Conservation (phyloP, 2,329 filamentous ascomycete genomes). For the Colletotrichum ledebouriae region DNA sequence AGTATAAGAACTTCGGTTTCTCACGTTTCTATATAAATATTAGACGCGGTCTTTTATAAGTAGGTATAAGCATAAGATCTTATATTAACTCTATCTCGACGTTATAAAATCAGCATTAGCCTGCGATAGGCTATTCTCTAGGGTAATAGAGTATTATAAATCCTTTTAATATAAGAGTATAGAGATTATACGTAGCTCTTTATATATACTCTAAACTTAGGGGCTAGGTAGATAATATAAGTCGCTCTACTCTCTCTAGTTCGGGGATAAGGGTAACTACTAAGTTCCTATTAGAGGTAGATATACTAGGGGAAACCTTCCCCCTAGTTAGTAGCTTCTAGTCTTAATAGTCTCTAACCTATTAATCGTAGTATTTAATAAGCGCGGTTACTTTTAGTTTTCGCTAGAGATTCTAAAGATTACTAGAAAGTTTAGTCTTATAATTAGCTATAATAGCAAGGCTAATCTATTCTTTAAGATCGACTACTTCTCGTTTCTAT, state of each 20-base stretch:
- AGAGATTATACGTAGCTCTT: not conserved
- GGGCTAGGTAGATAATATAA: not conserved
- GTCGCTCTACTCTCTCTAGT: not conserved
- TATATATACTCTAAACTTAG: not conserved
- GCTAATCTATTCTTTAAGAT: not conserved
- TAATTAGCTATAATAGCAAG: not conserved
- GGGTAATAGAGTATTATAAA: conserved; percentile 1
- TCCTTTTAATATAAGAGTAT: not conserved
- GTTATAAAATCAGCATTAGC: not conserved
- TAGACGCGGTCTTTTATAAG: not conserved
- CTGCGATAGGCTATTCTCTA: not conserved
- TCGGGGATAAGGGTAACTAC: not conserved
- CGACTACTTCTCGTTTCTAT: not conserved
- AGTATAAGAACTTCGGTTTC: not conserved
- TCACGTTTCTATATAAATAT: not conserved
- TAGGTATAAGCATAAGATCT: not conserved
- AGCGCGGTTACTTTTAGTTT: not conserved
- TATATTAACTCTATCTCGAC: not conserved
- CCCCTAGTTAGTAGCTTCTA: not conserved
- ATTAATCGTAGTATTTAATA: not conserved
- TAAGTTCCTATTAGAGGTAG: not conserved
- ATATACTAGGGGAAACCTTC: not conserved
- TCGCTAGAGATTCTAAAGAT: not conserved
- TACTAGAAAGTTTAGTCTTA: not conserved
- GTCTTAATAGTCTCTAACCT: not conserved